Evolutionary conservation across 2,329 filamentous ascomycete genomes (phyloP).

Genomic region (Sporothrix variecibatus): DNA sequence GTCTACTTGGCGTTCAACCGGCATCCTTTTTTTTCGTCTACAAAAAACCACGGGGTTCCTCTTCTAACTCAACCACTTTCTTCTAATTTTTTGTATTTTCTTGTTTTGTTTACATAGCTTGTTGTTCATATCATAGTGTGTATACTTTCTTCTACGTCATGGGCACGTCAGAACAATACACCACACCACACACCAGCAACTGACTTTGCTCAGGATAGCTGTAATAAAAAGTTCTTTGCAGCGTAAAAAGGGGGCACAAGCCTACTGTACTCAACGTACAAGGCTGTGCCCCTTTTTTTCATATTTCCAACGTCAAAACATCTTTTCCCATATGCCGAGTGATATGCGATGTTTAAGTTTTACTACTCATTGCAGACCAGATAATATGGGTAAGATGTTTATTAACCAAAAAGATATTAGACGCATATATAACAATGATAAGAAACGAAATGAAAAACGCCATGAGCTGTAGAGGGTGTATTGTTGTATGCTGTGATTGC

Average conservation of each 20-base stretch:
- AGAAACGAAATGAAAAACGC: neutral
- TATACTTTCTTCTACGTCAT: neutral
- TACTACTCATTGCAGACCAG: neutral
- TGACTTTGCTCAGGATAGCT: neutral
- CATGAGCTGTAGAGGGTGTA: neutral
- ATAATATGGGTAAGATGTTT: neutral
- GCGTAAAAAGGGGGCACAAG: neutral
- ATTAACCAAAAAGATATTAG: neutral
- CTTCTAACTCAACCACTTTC: neutral
- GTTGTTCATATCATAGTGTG: neutral
- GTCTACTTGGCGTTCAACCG: slow-evolving; percentile 18
- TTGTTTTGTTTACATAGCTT: slow-evolving; percentile 7
- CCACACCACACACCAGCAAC: neutral
- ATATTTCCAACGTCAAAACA: neutral
- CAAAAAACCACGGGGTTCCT: neutral
- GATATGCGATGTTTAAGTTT: neutral
- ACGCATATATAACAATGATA: neutral
- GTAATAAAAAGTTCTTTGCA: slow-evolving; percentile 16
- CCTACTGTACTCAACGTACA: slow-evolving; percentile 23
- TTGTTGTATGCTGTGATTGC: neutral
- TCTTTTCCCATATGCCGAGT: neutral
- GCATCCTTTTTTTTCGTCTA: neutral
- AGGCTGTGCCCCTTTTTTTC: neutral
- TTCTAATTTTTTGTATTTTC: neutral
- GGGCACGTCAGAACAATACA: neutral